Base-by-base conservation (phyloP, 2,329 filamentous ascomycete genomes). In the Sporothrix luriei region DNA sequence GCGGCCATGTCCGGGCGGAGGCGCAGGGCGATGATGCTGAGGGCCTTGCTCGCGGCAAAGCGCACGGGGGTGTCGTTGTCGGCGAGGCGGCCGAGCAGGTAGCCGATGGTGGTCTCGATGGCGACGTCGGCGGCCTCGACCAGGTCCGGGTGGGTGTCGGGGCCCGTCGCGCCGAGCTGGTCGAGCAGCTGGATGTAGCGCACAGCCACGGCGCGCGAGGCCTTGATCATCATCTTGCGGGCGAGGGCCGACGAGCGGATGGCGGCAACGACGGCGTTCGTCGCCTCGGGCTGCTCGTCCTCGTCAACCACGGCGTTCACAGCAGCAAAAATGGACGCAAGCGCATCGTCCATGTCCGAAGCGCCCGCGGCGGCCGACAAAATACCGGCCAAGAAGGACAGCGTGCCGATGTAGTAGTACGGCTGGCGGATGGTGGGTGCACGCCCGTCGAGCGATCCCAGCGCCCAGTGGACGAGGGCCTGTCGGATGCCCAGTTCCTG, bases 41-140 rank as follows among this genome's bases (percentile, higher is more conserved):
- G 85, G 4, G 93, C 91, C 80, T 99, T 99, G 78, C 93, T 97
- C 24, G 94, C 92, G 43, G 94, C 91, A 75, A 97, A 87, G 49
- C 95, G 86, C 14, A 99, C 94, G 0, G 93, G 93, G 0, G 94
- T 97, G 75, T 98, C 94, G 71, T 92, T 91, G 78, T 99, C 95
- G 1, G 88, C 88, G 1, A 98, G 82, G 14, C 86, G 85, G 71
- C 92, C 90, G 2, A 99, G 84, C 3, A 97, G 84, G 75, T 91
- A 89, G 68, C 93, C 91, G 74, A 99, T 93, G 4, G 91, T 87
- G 40, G 90, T 89, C 79, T 98, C 94, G 19, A 97, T 92, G 4
- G 91, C 86, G 40, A 89, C 89, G 79, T 98, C 85, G 4, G 81
- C 83, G 65, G 80, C 80, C 11, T 76, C 74, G 76, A 49, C 24